Base-by-base conservation (phyloP, 2,329 filamentous ascomycete species). In the Fusarium bulbicola region DNA sequence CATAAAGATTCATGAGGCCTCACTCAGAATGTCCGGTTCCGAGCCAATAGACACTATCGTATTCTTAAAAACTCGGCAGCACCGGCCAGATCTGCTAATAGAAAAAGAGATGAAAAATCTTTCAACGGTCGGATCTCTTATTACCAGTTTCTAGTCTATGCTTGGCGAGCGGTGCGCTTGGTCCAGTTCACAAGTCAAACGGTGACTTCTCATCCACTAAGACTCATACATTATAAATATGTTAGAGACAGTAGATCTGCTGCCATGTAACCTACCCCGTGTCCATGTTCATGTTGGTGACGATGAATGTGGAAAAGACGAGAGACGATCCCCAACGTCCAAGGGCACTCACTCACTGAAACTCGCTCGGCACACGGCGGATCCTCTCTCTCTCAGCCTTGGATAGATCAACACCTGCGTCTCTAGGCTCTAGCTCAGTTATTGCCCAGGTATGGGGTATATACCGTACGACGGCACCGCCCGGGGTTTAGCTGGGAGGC, bases 401-500 rank as follows among this genome's bases (percentile, higher is more conserved):
- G 60, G 56, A 59, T 59, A 59, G 56, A 40, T 26, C 45, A 47
- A 45, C 34, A 30, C 63, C 63, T 26, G 45, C 6, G 43, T 34
- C 47, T 50, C 30, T 37, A 18, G 3, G 4, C 50, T 40, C 24
- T 40, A n/a, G 50, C 34, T 45, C 37, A 47, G 28, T 24, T 53
- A 56, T 57, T 49, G 18, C 43, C 56, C 26, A 37, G 65, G 50
- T 46, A 50, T 72, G 64, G 64, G 53, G 45, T 69, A 69, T 63
- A 54, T 65, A 69, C 66, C 66, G 52, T 69, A 69, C 66, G 66
- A 69, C 65, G 59, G 59, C 64, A 63, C 39, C 59, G 66, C 49
- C 66, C 59, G 46, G 65, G 66, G 64, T 37, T 30, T 30, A 57
- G 39, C 32, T 49, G 39, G 30, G 28, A 49, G 45, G 36, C 60